These are phyloP conservation scores for Cyclostephanos invisitatus DNA, from an alignment of 108 stramenopile species.

Conservation along the genomic window DNA sequence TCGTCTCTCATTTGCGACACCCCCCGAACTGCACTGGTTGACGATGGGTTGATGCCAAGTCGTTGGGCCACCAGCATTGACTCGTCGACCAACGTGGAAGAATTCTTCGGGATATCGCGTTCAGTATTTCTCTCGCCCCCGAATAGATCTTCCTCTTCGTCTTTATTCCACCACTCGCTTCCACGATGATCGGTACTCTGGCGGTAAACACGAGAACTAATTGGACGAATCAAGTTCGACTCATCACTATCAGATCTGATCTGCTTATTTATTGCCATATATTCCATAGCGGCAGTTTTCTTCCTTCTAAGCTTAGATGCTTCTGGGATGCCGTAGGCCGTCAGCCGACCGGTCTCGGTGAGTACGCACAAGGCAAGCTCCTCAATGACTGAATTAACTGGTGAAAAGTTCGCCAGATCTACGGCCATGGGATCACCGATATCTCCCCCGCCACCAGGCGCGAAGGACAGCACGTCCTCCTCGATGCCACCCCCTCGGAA, in stretches of 20 bases:
- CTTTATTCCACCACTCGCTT: conserved; percentile 41
- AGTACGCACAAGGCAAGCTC: conserved; percentile 38
- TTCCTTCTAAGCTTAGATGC: conserved; percentile 1
- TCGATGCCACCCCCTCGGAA: conserved; percentile 50
- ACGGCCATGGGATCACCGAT: conserved; percentile 24
- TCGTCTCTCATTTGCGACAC: conserved; percentile 19
- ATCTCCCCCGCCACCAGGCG: conserved; percentile 28
- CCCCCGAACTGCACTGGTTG: conserved; percentile 12
- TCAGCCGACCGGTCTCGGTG: conserved; percentile 14
- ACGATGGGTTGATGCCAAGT: conserved; percentile 13
- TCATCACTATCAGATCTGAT: conserved; percentile 2
- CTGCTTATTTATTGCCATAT: conserved; percentile 3
- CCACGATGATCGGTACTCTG: conserved; percentile 12
- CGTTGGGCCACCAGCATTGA: background rate
- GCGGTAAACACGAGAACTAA: conserved; percentile 18
- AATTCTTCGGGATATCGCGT: conserved; percentile 5
- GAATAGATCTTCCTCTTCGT: conserved; percentile 29
- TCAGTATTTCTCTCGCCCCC: conserved; percentile 11
- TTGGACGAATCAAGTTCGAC: background rate
- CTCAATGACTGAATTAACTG: background rate
- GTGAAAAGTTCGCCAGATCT: conserved; percentile 19
- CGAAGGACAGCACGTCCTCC: conserved; percentile 46
- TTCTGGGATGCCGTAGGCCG: conserved; percentile 36
- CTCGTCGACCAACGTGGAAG: conserved; percentile 12
- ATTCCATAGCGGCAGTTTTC: background rate